Evolutionary conservation across 2,329 filamentous ascomycete genomes (phyloP).

Genomic region (Amauroascus niger): DNA sequence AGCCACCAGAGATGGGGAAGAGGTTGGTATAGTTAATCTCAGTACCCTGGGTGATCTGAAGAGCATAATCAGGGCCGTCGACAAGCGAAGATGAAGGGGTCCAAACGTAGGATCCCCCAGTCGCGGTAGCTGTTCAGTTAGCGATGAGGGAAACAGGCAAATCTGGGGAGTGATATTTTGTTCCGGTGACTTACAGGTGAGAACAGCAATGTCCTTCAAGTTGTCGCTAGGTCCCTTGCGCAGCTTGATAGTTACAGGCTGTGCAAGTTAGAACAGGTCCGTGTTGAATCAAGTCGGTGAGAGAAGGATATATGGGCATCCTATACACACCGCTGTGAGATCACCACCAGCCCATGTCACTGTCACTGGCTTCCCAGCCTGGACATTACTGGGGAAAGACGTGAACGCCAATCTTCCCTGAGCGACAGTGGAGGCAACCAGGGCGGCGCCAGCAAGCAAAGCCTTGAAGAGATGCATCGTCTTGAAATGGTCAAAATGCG

Average conservation of each 20-base stretch:
- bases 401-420: slow-evolving; percentile 43
- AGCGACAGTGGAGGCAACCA: slow-evolving; percentile 40
- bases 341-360: slow-evolving; percentile 42
- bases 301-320: no score
- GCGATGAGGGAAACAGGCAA: not conserved
- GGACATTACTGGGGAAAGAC: slow-evolving; percentile 40
- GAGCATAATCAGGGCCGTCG: slow-evolving; percentile 46
- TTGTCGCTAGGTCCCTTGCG: slow-evolving; percentile 44
- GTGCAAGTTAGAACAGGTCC: slow-evolving; percentile 14
- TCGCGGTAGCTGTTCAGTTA: slow-evolving; percentile 30
- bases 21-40: slow-evolving; percentile 48
- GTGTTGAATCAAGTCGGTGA: not conserved
- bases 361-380: slow-evolving; percentile 41
- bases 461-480: slow-evolving; percentile 45
- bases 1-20: slow-evolving; percentile 38
- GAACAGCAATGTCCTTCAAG: slow-evolving; percentile 42
- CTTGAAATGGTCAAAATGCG: slow-evolving; percentile 5
- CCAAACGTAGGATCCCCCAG: slow-evolving; percentile 44
- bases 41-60: slow-evolving; percentile 47
- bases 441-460: slow-evolving; percentile 39
- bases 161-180: not conserved
- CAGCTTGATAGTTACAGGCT: slow-evolving; percentile 48
- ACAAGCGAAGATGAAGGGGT: slow-evolving; percentile 38
- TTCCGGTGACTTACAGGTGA: slow-evolving; percentile 30
- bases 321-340: slow-evolving; percentile 20